Evolutionary conservation across 257 asterid genomes (phyloP).

Genomic region (Fraxinus cuspidata): DNA sequence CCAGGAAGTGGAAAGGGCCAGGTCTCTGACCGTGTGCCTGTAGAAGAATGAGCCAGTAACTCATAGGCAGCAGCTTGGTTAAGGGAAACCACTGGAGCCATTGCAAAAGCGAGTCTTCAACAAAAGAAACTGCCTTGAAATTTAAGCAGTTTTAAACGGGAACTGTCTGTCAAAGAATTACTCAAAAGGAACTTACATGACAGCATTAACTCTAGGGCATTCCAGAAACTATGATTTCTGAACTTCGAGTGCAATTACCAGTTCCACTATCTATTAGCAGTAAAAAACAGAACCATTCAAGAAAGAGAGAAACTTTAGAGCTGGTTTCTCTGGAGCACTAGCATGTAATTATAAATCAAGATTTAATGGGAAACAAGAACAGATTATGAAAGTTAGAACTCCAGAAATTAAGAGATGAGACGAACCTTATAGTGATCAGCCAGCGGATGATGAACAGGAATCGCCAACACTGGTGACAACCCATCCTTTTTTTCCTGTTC

Average conservation of each 20-base stretch:
- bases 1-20: no score
- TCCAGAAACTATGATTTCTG: background rate
- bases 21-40: no score
- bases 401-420: slow-evolving; percentile 5
- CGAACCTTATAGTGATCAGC: slow-evolving; percentile 45
- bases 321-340: background rate
- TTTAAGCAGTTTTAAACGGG: background rate
- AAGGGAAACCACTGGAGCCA: no score
- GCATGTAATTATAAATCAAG: slow-evolving; percentile 2
- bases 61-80: no score
- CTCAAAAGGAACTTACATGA: background rate
- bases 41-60: no score
- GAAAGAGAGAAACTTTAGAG: background rate
- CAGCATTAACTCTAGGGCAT: background rate
- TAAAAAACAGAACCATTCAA: background rate
- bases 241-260: background rate
- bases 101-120: no score
- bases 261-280: background rate
- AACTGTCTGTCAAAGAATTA: background rate
- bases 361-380: background rate
- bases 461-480: slow-evolving; percentile 52
- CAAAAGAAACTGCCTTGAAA: background rate
- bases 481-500: slow-evolving; percentile 47
- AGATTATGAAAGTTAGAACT: background rate
- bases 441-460: slow-evolving; percentile 57